Evolutionary conservation across 2,329 filamentous ascomycete species (phyloP).

Genomic region (Diaporthe amygdali): DNA sequence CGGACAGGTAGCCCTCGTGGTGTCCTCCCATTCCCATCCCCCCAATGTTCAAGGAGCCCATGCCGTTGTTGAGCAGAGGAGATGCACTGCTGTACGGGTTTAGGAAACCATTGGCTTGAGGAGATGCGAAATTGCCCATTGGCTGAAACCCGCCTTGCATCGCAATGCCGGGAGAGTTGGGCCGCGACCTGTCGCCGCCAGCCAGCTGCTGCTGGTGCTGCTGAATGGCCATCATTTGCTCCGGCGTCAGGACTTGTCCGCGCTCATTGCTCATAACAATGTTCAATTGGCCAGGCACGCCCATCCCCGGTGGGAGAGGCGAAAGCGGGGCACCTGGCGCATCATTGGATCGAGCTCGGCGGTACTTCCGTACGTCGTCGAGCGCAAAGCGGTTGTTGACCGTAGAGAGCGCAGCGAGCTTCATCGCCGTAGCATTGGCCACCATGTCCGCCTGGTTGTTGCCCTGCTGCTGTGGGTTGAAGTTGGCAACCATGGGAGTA

Average conservation of each 20-base stretch:
- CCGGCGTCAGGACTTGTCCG: slow-evolving; percentile 83
- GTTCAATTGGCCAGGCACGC: slow-evolving; percentile 61
- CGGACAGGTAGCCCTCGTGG: slow-evolving; percentile 88
- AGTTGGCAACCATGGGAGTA: slow-evolving; percentile 92
- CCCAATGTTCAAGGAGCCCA: slow-evolving; percentile 73
- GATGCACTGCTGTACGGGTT: slow-evolving; percentile 82
- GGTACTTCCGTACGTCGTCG: slow-evolving; percentile 96
- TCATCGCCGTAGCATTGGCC: slow-evolving; percentile 98
- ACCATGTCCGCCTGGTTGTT: slow-evolving; percentile 93
- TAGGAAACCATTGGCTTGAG: slow-evolving; percentile 93
- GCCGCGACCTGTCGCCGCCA: slow-evolving; percentile 78
- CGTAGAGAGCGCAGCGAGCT: slow-evolving; percentile 92
- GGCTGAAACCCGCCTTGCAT: slow-evolving; percentile 53
- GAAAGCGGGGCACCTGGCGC: slow-evolving; percentile 68
- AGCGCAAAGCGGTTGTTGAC: slow-evolving; percentile 98
- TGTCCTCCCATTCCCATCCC: slow-evolving; percentile 73
- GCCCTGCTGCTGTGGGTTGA: slow-evolving; percentile 68
- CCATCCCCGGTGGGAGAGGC: slow-evolving; percentile 66
- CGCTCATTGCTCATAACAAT: slow-evolving; percentile 95
- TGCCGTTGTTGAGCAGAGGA: slow-evolving; percentile 71
- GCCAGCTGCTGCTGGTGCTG: slow-evolving; percentile 58
- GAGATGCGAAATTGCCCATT: slow-evolving; percentile 79
- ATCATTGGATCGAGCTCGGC: slow-evolving; percentile 88
- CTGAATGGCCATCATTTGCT: slow-evolving; percentile 84
- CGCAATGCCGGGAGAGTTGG: slow-evolving; percentile 85